Evolutionary conservation across 2,329 filamentous ascomycete genomes (phyloP), one percentile per base, ranked within the genome.

Genomic region (Endocalyx cinctus): DNA sequence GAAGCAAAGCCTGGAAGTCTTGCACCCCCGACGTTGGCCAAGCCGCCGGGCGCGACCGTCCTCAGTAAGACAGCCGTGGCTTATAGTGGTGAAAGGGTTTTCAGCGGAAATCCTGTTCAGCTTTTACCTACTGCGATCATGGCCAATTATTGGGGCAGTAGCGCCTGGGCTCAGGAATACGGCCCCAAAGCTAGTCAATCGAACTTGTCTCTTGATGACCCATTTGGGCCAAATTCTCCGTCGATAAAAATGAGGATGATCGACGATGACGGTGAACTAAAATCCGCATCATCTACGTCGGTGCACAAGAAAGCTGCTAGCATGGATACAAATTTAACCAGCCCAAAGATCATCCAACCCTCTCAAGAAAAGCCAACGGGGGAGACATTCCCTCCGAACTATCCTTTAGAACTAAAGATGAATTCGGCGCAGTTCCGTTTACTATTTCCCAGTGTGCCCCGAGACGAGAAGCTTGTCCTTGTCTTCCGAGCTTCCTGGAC

Each of bases 341-440:
- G 43, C 11, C 45, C 50, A 5, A 52, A 52, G 35, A 35, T 55
- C 18, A 40, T 45, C 13, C 44, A 46, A 14, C 49, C 52, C 19
- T 37, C 46, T 19, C 42, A 46, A 13, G 54, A 59, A 19, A 63
- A 60, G 17, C 48, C 54, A 10, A 33, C 54, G 22, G 62, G 53
- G 38, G 77, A 79, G 52, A 73, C 66, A 37, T 90, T 84, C 59
- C 89, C 75, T 16, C 67, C 61, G 45, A 77, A 82, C 47, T 98
- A 98, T 57, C 92, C 92, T 1, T 62, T 81, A 1, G 85, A 90
- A 42, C 67, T 96, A 11, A 83, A 75, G 49, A 82, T 84, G 4
- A 94, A 98, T 55, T 87, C 96, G 52, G 84, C 88, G 3, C 92
- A 97, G 54, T 98, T 98, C 57, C 76, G 88, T 6, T 79, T 96